These are phyloP conservation scores for Hypoxylon sp. DNA, from an alignment of 2,329 filamentous ascomycete genomes.

Conservation along the genomic window DNA sequence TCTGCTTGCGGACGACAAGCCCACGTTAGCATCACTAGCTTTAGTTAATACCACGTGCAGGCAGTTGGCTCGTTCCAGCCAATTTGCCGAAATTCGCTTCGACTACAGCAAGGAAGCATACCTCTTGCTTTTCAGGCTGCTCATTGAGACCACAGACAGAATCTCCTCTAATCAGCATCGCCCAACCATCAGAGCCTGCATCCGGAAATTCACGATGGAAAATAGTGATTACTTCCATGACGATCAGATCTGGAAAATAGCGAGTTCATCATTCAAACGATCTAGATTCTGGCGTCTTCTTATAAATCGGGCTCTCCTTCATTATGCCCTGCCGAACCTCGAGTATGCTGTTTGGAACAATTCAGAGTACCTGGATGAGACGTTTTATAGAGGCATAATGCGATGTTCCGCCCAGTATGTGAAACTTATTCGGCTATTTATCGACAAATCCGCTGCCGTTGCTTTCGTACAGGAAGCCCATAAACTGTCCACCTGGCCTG, in stretches of 20 bases:
- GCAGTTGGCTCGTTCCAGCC: slow-evolving; percentile 29
- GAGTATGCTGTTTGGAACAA: slow-evolving; percentile 2
- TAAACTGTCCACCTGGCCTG: background rate
- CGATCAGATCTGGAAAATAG: too few relatives aligned
- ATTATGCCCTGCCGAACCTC: slow-evolving; percentile 10
- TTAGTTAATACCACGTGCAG: slow-evolving; percentile 20
- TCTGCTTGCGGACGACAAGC: slow-evolving; percentile 15
- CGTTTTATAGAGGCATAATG: background rate
- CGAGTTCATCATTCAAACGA: too few relatives aligned
- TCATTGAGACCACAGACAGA: background rate
- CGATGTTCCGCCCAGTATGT: background rate
- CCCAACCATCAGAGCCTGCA: background rate
- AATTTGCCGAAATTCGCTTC: slow-evolving; percentile 21
- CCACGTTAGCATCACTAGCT: slow-evolving; percentile 14
- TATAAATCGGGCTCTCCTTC: too few relatives aligned
- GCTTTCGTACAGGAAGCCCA: background rate
- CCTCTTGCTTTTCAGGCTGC: background rate
- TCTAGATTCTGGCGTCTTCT: too few relatives aligned
- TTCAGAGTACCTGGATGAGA: background rate
- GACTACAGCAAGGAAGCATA: background rate
- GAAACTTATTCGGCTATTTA: background rate
- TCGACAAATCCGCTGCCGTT: background rate
- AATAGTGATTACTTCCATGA: too few relatives aligned
- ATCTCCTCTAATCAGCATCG: background rate
- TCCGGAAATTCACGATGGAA: slow-evolving; percentile 3